phyloP scores from a whole-genome alignment of 345 rosid species.

The Eucalyptus paniculata region DNA sequence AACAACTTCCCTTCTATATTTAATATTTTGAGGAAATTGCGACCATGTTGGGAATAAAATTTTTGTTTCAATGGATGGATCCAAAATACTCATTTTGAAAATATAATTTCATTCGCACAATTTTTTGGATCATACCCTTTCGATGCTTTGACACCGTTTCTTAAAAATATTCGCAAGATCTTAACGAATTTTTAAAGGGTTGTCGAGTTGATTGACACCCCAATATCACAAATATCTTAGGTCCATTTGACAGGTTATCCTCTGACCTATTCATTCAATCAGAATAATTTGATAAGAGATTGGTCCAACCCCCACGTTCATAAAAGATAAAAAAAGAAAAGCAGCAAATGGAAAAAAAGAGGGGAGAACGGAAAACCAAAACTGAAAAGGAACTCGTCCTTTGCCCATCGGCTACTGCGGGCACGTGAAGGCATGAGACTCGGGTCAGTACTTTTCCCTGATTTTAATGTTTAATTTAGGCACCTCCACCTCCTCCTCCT shows the following conservation, averaged over 20 bases:
- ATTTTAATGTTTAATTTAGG: not conserved
- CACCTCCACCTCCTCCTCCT: not conserved
- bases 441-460: not conserved
- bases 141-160: not conserved
- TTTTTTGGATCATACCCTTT: not conserved
- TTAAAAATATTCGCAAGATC: not conserved
- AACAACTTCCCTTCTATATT: not conserved
- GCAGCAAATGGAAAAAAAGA: not conserved
- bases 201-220: not conserved
- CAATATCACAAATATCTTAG: not conserved
- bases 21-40: not conserved
- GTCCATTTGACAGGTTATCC: not conserved
- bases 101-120: not conserved
- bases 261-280: not conserved
- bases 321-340: not conserved
- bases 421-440: constrained; percentile 30
- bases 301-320: not conserved
- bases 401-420: not conserved
- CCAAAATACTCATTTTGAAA: not conserved
- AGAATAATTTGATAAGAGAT: not conserved
- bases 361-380: not conserved
- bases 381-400: not conserved
- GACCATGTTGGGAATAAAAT: not conserved
- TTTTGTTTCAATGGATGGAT: not conserved
- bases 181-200: not conserved